phyloP scores from a whole-genome alignment of 2,329 filamentous ascomycete species.

The Microdochium paspali region DNA sequence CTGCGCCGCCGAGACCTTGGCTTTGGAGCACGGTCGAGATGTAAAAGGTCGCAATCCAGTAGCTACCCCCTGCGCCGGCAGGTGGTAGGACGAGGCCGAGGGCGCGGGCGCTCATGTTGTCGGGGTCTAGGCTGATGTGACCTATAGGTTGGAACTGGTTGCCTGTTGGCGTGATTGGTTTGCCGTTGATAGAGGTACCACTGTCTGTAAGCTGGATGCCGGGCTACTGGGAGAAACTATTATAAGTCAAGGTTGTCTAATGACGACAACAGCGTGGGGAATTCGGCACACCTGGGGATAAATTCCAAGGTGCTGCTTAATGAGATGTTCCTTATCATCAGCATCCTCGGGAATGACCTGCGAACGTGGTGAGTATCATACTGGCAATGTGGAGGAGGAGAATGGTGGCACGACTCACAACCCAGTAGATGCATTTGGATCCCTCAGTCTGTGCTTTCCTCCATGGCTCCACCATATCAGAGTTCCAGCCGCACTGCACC shows the following conservation, averaged over 20 bases:
- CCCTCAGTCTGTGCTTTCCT: slow-evolving; percentile 8
- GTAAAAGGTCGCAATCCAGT: slow-evolving; percentile 14
- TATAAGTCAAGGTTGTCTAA: neutral
- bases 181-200: slow-evolving; percentile 2
- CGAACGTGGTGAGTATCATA: slow-evolving; percentile 4
- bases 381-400: slow-evolving; percentile 7
- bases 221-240: neutral
- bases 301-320: neutral
- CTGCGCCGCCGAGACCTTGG: slow-evolving; percentile 11
- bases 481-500: slow-evolving; percentile 14
- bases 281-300: neutral
- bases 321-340: neutral
- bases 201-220: slow-evolving; percentile 8
- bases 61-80: slow-evolving; percentile 8
- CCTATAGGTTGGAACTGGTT: slow-evolving; percentile 17
- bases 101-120: slow-evolving; percentile 4
- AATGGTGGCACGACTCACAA: neutral
- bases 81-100: slow-evolving; percentile 7
- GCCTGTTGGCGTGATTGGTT: slow-evolving; percentile 2
- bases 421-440: slow-evolving; percentile 10
- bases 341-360: neutral
- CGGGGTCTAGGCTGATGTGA: slow-evolving; percentile 17
- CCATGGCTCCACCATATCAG: slow-evolving; percentile 10
- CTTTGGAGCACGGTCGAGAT: slow-evolving; percentile 12
- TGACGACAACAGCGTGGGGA: neutral